Evolutionary conservation across 164 flowering plant genomes (phyloP), one percentile per base, ranked within the genome.

Genomic region (Annona squamosa): DNA sequence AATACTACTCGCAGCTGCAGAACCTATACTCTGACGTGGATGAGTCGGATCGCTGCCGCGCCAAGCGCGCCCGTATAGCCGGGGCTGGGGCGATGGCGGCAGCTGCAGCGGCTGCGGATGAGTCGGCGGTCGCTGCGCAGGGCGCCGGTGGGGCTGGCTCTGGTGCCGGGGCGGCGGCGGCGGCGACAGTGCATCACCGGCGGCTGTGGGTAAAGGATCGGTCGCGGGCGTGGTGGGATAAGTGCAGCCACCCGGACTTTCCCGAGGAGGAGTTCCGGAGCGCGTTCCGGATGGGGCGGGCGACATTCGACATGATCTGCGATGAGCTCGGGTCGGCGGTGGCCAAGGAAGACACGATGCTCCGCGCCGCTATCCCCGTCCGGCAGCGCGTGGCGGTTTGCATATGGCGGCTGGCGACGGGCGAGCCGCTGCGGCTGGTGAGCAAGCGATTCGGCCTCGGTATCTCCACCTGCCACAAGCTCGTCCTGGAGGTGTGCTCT

Each of bases 211-310:
- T 91, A 68, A 93, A 91, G 75, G 90, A 86, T 77, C 72, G 98
- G 79, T 89, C 97, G 0, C 82, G 77, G 65, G 97, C 92, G n/a
- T 91, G 97, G 98, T 92, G 98, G 98, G 91, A 92, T 43, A 45
- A 65, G 56, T 82, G 87, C 52, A 86, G 71, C 72, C 79, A 79
- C 43, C 87, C 90, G 4, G 93, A 92, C 69, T 91, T 83, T 61
- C 91, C 98, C 0, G 96, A 89, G n/a, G 78, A 73, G 10, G 90
- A 91, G 78, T 92, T 92, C 76, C 69, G 77, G 69, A 67, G 71
- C 2, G 88, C 85, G 17, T 93, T 93, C 68, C 77, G 95, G 48
- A 93, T 93, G 98, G 85, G 95, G 64, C 76, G 82, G 48, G 82
- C 90, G 3, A 93, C 98, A 5, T 93, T 93, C 68, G 85, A 91